phyloP scores from a whole-genome alignment of 495 filamentous ascomycete genomes.

The Aspergillus ostianus region DNA sequence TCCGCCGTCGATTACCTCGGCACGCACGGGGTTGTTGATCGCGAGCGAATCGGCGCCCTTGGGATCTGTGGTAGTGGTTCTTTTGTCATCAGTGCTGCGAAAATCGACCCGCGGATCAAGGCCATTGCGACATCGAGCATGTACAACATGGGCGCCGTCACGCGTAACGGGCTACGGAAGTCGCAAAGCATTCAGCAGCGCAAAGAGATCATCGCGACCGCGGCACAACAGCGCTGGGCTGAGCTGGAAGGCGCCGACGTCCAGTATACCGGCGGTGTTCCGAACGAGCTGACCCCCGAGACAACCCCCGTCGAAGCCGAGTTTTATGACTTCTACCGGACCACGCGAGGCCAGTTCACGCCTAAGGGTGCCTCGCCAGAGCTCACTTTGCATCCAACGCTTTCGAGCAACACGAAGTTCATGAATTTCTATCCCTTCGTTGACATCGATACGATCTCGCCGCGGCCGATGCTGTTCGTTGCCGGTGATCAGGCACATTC shows the following conservation, averaged over 20 bases:
- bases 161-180: slow-evolving; percentile 19
- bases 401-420: slow-evolving; percentile 23
- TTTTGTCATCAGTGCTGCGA: slow-evolving; percentile 36
- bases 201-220: slow-evolving; percentile 18
- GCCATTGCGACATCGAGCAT: slow-evolving; percentile 37
- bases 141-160: slow-evolving; percentile 30
- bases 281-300: slow-evolving; percentile 17
- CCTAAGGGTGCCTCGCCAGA: slow-evolving; percentile 15
- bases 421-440: slow-evolving; percentile 31
- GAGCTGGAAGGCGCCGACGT: slow-evolving; percentile 20
- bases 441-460: slow-evolving; percentile 27
- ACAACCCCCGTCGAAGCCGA: slow-evolving; percentile 16
- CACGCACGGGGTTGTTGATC: slow-evolving; percentile 29
- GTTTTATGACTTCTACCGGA: slow-evolving; percentile 31
- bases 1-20: slow-evolving; percentile 40
- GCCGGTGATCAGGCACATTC: slow-evolving; percentile 29
- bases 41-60: slow-evolving; percentile 36
- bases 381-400: slow-evolving; percentile 22
- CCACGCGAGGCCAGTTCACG: slow-evolving; percentile 22
- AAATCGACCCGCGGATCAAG: slow-evolving; percentile 39
- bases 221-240: slow-evolving; percentile 25
- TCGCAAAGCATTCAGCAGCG: slow-evolving; percentile 17
- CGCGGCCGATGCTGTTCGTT: slow-evolving; percentile 28
- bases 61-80: slow-evolving; percentile 42
- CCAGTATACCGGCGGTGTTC: slow-evolving; percentile 20